A percentile compares a stretch with the other conserved stretches of the same genome.
Conservation (phyloP, 1,284 basidiomycete genomes). For the Phenoliferia sp. region DNA sequence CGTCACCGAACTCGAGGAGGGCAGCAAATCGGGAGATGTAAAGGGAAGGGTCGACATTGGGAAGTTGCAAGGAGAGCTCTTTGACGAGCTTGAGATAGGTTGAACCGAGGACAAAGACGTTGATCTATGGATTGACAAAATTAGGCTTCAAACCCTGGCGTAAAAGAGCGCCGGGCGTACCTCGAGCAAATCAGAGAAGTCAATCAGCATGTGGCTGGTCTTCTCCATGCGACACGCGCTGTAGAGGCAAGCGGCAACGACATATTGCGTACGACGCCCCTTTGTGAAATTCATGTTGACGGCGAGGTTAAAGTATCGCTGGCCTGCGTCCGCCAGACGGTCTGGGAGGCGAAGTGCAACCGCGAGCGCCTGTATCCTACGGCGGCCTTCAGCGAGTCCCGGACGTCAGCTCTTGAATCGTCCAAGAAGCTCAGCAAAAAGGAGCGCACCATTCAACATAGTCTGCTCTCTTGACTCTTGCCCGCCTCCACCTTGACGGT, state of each 20-base stretch:
- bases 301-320: slow-evolving; percentile 85
- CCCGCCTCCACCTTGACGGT: slow-evolving; percentile 62
- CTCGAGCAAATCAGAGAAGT: slow-evolving; percentile 88
- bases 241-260: slow-evolving; percentile 92
- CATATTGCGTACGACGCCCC: slow-evolving; percentile 85
- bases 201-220: slow-evolving; percentile 92
- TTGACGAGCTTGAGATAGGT: slow-evolving; percentile 92
- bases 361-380: slow-evolving; percentile 75
- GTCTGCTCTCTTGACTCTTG: slow-evolving; percentile 81
- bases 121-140: slow-evolving; percentile 62
- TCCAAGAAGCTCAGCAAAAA: neutral
- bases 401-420: neutral
- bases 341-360: slow-evolving; percentile 72
- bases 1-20: slow-evolving; percentile 93
- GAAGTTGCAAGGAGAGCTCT: slow-evolving; percentile 73
- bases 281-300: slow-evolving; percentile 91
- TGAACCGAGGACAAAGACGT: slow-evolving; percentile 94
- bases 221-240: slow-evolving; percentile 89
- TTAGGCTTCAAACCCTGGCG: neutral
- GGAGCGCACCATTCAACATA: slow-evolving; percentile 76
- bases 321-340: slow-evolving; percentile 72
- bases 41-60: slow-evolving; percentile 91
- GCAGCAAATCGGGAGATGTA: slow-evolving; percentile 95
- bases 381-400: slow-evolving; percentile 55
- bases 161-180: slow-evolving; percentile 46